phyloP scores from a whole-genome alignment of 345 rosid species.

The Rhodamnia rubescens region DNA sequence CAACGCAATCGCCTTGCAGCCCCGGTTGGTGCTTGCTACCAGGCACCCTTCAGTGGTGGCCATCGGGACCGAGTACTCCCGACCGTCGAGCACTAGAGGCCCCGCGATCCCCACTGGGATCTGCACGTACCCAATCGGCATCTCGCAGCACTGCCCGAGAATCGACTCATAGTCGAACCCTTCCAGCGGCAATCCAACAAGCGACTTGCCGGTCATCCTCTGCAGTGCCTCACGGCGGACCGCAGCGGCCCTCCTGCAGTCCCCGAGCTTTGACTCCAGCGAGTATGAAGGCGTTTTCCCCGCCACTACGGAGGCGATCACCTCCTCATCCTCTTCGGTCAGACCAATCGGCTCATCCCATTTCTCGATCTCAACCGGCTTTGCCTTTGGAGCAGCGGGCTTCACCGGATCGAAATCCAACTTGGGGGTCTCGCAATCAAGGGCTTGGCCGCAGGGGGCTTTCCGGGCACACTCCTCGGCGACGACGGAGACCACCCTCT shows the following conservation, averaged over 20 bases:
- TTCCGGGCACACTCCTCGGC: constrained; percentile 1
- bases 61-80: constrained; percentile 6
- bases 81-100: not conserved
- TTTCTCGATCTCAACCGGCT: not conserved
- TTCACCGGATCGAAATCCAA: not conserved
- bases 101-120: constrained; percentile 3
- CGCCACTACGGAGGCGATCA: not conserved
- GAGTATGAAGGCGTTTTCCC: not conserved
- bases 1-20: not conserved
- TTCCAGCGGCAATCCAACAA: not conserved
- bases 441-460: constrained; percentile 8
- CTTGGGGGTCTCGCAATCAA: not conserved
- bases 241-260: constrained; percentile 1
- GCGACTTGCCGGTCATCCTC: constrained; percentile 4
- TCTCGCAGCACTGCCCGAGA: constrained; percentile 8
- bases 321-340: constrained; percentile 1
- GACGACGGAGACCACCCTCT: not conserved
- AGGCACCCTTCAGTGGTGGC: constrained; percentile 5
- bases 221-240: constrained; percentile 6
- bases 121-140: constrained; percentile 8
- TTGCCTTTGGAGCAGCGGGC: not conserved
- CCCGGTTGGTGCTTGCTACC: constrained; percentile 6
- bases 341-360: not conserved
- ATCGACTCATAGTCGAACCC: constrained; percentile 3
- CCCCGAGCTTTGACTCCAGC: constrained; percentile 1